These are phyloP conservation scores for Plasmodium falciparum DNA, from an alignment of 169 alveolate genomes.

Conservation along the genomic window DNA sequence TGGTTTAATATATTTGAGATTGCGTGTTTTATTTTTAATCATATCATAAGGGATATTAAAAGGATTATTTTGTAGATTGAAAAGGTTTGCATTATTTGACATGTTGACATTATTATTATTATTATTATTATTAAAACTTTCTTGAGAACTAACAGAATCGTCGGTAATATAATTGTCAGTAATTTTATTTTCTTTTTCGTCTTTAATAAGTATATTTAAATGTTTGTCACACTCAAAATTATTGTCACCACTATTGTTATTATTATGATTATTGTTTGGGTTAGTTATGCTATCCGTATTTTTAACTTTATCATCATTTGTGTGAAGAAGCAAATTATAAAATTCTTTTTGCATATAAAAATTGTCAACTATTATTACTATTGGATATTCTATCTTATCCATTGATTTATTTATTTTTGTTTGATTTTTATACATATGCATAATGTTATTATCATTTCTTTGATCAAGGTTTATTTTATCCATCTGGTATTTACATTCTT, in stretches of 20 bases:
- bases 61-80: not conserved
- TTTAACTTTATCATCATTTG: not conserved
- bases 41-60: conserved; percentile 31
- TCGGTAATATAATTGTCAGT: conserved; percentile 25
- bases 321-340: conserved; percentile 42
- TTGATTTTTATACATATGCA: not conserved
- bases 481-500: not conserved
- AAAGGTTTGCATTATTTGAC: too few relatives aligned
- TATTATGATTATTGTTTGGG: too few relatives aligned
- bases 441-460: not conserved
- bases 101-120: too few relatives aligned
- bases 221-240: not conserved
- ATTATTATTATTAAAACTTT: not conserved
- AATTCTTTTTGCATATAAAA: conserved; percentile 71
- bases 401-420: not conserved
- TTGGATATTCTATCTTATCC: conserved; percentile 53
- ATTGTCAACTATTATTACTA: conserved; percentile 62
- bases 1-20: conserved; percentile 60
- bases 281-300: too few relatives aligned
- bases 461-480: not conserved
- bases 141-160: conserved; percentile 7
- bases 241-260: too few relatives aligned
- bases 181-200: conserved; percentile 27
- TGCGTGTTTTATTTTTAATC: conserved; percentile 38
- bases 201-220: not conserved